These are phyloP conservation scores for Erythrobasidium hasegawianum DNA, from an alignment of 1,284 basidiomycete genomes.

Conservation along the genomic window DNA sequence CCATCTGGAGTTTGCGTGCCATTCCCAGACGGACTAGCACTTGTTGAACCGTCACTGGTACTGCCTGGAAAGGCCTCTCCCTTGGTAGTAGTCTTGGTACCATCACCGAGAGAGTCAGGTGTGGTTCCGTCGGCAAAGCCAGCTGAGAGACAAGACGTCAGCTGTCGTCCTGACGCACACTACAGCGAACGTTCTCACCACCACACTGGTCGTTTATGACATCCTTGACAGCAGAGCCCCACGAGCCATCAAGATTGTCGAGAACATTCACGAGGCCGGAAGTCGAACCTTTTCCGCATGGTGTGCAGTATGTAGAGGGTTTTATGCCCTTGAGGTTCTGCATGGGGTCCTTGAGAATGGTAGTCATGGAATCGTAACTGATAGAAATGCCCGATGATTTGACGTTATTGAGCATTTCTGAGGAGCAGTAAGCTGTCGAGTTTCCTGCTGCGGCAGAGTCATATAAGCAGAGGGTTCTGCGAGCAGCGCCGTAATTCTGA, in stretches of 20 bases:
- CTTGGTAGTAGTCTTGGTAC: neutral
- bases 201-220: neutral
- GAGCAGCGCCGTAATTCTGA: conserved; percentile 22
- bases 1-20: too few species aligned
- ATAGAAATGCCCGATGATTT: conserved; percentile 25
- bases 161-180: too few species aligned
- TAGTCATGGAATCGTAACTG: conserved; percentile 6
- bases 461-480: conserved; percentile 14
- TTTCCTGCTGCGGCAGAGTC: conserved; percentile 12
- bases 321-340: neutral
- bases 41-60: neutral
- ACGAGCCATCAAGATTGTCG: neutral
- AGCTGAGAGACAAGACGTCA: neutral
- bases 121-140: conserved; percentile 15
- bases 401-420: conserved; percentile 28
- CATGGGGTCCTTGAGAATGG: conserved; percentile 9
- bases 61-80: neutral
- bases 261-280: neutral
- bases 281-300: conserved; percentile 6
- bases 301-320: conserved; percentile 23
- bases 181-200: neutral
- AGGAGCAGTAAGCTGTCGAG: conserved; percentile 24
- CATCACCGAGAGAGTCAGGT: conserved; percentile 20
- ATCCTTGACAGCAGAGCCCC: neutral
- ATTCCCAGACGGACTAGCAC: too few species aligned